A percentile compares a stretch with the other conserved stretches of the same genome.
Evolutionary conservation across 345 rosid species (phyloP).

Genomic region (Brassica nigra): DNA sequence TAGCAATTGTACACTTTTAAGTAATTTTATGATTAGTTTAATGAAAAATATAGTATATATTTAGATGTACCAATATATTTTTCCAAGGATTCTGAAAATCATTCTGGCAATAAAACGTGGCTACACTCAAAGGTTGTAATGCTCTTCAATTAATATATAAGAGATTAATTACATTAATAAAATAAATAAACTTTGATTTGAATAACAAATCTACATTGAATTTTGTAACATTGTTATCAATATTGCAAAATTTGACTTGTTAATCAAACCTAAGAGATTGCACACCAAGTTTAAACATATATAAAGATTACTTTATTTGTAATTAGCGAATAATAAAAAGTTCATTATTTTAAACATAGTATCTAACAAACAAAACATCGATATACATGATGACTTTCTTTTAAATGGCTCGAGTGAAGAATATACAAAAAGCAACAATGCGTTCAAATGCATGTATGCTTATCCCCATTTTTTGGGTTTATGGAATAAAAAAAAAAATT

Average conservation of each 20-base stretch:
- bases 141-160: too few species aligned
- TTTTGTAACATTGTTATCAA: not conserved
- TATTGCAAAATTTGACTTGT: not conserved
- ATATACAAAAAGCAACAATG: not conserved
- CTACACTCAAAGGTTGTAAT: too few species aligned
- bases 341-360: not conserved
- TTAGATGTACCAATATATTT: too few species aligned
- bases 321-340: not conserved
- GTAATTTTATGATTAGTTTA: too few species aligned
- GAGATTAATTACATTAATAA: too few species aligned
- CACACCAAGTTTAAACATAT: not conserved
- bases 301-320: not conserved
- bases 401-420: not conserved
- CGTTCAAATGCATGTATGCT: not conserved
- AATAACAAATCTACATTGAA: not conserved
- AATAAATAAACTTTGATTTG: not conserved
- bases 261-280: not conserved
- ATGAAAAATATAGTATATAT: too few species aligned
- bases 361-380: not conserved
- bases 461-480: too few species aligned
- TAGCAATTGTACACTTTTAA: too few species aligned
- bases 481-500: too few species aligned
- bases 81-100: too few species aligned
- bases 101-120: too few species aligned
- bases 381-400: not conserved